A percentile compares a stretch with the other conserved stretches of the same genome.
Conservation (phyloP, 2,329 filamentous ascomycete genomes). For the Claviceps capensis region DNA sequence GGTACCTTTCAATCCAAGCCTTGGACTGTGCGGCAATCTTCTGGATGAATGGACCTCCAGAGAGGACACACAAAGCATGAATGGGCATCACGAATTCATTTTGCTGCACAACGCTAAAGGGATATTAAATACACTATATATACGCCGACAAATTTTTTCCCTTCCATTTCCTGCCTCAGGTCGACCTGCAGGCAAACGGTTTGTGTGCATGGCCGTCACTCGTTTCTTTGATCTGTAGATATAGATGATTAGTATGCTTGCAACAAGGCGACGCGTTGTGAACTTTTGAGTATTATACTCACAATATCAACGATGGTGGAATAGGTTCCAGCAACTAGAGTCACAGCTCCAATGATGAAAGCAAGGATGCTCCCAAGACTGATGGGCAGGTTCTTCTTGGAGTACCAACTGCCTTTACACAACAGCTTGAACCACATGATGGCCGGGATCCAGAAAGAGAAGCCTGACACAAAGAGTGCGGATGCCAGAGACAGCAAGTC, state of each 20-base stretch:
- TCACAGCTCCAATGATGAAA: slow-evolving; percentile 14
- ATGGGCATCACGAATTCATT: background rate
- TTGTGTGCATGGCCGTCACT: slow-evolving; percentile 7
- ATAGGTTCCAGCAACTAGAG: slow-evolving; percentile 13
- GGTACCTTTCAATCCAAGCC: no score
- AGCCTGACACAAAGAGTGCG: slow-evolving; percentile 31
- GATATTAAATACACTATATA: background rate
- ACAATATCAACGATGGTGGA: slow-evolving; percentile 15
- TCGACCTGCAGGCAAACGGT: slow-evolving; percentile 10
- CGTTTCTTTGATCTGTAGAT: slow-evolving; percentile 10
- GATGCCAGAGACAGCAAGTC: slow-evolving; percentile 44
- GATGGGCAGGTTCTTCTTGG: slow-evolving; percentile 13
- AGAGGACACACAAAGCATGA: background rate
- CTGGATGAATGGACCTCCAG: background rate
- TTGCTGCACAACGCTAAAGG: background rate
- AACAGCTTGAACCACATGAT: slow-evolving; percentile 28
- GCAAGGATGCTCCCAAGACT: slow-evolving; percentile 7
- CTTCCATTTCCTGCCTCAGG: slow-evolving; percentile 1
- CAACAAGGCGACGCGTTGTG: background rate
- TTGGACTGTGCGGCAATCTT: background rate
- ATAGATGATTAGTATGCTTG: background rate
- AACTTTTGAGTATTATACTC: slow-evolving; percentile 2
- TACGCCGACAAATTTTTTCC: background rate
- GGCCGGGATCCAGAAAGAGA: slow-evolving; percentile 23
- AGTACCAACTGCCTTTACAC: slow-evolving; percentile 13